These are phyloP conservation scores for Nitzschia sp. DNA, from an alignment of 108 stramenopile species.

Conservation along the genomic window DNA sequence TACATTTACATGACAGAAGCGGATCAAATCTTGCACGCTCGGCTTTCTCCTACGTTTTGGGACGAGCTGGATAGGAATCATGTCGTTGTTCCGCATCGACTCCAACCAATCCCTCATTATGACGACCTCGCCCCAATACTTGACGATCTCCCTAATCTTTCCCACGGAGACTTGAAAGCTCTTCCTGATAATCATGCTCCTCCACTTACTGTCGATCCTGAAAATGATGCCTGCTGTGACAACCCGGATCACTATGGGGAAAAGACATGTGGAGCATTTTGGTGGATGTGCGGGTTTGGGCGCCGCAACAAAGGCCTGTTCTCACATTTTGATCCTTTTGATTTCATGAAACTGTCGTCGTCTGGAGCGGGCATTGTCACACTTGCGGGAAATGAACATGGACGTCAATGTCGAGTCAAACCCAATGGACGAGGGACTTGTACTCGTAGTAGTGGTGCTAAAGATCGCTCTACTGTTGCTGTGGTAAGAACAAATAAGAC, in stretches of 20 bases:
- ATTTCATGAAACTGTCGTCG: background rate
- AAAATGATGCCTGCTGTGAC: background rate
- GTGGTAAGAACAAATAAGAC: no score
- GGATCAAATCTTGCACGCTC: constrained; percentile 37
- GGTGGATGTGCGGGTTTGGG: background rate
- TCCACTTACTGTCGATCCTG: background rate
- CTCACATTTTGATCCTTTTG: background rate
- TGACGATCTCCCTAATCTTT: background rate
- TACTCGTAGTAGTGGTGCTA: no score
- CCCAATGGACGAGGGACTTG: background rate
- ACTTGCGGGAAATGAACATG: background rate
- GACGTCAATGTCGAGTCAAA: background rate
- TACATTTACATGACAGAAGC: constrained; percentile 52
- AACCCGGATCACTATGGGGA: background rate
- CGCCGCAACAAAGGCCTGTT: background rate
- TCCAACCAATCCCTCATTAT: constrained; percentile 49
- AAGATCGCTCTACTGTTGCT: no score
- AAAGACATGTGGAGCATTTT: background rate
- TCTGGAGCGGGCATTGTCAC: background rate
- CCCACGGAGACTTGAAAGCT: background rate
- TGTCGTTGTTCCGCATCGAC: constrained; percentile 44
- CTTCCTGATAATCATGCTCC: background rate
- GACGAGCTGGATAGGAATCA: constrained; percentile 26
- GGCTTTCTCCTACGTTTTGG: constrained; percentile 14
- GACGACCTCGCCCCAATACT: background rate